A percentile compares a stretch with the other conserved stretches of the same genome.
Evolutionary conservation across 1,139 yeast genomes (phyloP).

Genomic region (Blastobotrys malaysiensis): DNA sequence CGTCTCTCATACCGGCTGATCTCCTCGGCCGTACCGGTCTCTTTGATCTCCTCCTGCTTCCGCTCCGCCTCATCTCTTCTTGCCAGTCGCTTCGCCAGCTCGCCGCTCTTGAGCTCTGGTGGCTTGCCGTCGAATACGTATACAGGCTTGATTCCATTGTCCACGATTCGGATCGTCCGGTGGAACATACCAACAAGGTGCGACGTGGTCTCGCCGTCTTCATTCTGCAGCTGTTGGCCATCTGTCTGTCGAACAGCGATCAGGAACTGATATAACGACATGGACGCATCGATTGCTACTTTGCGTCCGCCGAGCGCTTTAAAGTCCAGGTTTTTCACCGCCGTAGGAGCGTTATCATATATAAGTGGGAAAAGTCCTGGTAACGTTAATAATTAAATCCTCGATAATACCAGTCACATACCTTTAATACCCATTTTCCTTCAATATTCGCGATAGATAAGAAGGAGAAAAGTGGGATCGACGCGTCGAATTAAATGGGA

Average conservation of each 20-base stretch:
- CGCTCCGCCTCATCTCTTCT: constrained; percentile 80
- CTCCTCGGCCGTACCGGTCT: constrained; percentile 75
- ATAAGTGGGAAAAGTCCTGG: constrained; percentile 69
- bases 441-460: background rate
- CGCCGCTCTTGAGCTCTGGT: constrained; percentile 87
- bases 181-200: constrained; percentile 96
- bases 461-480: background rate
- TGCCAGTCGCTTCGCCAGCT: constrained; percentile 76
- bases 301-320: constrained; percentile 87
- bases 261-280: constrained; percentile 90
- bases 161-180: constrained; percentile 82
- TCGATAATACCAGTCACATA: constrained; percentile 26
- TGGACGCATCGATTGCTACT: constrained; percentile 73
- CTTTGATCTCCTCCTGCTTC: constrained; percentile 66
- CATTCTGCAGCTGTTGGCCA: constrained; percentile 88
- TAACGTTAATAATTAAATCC: constrained; percentile 6
- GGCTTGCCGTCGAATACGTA: constrained; percentile 97
- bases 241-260: constrained; percentile 96
- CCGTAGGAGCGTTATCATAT: constrained; percentile 82
- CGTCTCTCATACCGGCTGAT: constrained; percentile 75
- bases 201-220: constrained; percentile 85
- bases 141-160: constrained; percentile 89
- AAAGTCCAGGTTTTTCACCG: constrained; percentile 73
- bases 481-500: background rate
- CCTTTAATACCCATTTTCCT: constrained; percentile 71